phyloP scores from a whole-genome alignment of 768 basidiomycete species.

The Pleurotus cornucopiae region DNA sequence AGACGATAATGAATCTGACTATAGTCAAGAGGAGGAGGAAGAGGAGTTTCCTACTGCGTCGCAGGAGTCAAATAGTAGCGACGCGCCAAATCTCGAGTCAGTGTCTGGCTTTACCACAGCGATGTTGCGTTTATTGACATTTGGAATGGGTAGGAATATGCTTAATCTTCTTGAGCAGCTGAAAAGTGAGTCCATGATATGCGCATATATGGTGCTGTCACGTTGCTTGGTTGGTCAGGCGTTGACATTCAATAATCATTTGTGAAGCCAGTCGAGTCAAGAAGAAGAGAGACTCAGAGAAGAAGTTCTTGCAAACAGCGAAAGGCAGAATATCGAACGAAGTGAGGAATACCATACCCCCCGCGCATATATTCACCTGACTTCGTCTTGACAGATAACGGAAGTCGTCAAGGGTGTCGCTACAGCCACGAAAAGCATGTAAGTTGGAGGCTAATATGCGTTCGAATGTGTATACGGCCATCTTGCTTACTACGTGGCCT shows the following conservation, averaged over 20 bases:
- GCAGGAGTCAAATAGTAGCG: slow-evolving; percentile 4
- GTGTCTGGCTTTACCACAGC: background rate
- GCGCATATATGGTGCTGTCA: no score
- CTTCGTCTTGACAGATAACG: background rate
- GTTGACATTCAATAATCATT: no score
- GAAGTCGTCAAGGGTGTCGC: background rate
- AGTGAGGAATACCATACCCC: background rate
- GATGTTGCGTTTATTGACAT: no score
- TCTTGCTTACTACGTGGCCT: no score
- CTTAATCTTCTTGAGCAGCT: background rate
- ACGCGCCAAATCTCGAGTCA: background rate
- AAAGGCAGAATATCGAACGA: background rate
- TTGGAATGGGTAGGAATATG: background rate
- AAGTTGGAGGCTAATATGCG: no score
- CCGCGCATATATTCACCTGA: background rate
- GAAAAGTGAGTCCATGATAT: background rate
- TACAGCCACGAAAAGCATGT: background rate
- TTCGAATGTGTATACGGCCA: no score
- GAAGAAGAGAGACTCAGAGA: slow-evolving; percentile 6
- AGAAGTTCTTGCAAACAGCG: background rate
- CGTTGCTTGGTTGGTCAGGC: no score
- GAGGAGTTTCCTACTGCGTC: background rate
- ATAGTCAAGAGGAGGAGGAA: background rate
- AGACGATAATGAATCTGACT: background rate
- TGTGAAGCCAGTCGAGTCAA: background rate